phyloP scores from a whole-genome alignment of 208 protist genomes.

The Leptomonas seymouri region DNA sequence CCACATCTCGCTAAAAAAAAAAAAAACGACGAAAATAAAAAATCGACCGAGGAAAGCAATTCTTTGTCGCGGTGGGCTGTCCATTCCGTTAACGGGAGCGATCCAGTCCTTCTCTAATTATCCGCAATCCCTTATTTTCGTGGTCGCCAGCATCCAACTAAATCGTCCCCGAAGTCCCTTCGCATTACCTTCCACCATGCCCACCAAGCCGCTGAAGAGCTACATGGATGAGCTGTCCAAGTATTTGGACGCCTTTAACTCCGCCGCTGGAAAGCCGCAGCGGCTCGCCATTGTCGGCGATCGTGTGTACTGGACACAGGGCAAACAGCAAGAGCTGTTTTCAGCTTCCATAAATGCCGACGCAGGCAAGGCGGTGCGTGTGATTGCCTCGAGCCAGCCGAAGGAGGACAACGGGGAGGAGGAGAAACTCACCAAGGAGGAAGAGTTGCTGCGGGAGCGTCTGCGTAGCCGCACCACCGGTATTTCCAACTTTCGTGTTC shows the following conservation, averaged over 20 bases:
- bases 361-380: conserved; percentile 18
- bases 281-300: conserved; percentile 57
- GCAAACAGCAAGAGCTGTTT: conserved; percentile 72
- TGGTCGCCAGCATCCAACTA: no score
- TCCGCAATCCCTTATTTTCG: no score
- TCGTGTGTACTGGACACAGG: conserved; percentile 82
- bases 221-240: conserved; percentile 54
- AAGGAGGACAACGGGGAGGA: conserved; percentile 7
- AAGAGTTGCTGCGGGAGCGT: conserved; percentile 85
- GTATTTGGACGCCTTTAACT: conserved; percentile 36
- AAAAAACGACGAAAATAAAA: background rate
- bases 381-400: conserved; percentile 24
- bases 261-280: conserved; percentile 59
- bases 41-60: background rate
- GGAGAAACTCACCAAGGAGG: conserved; percentile 62
- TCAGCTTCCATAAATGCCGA: conserved; percentile 26
- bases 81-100: no score
- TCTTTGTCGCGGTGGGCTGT: no score
- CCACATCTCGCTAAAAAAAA: no score
- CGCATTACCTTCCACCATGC: conserved; percentile 6
- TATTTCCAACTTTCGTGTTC: conserved; percentile 63
- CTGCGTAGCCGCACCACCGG: conserved; percentile 62
- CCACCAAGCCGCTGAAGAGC: conserved; percentile 21
- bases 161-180: background rate
- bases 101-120: no score